These are phyloP conservation scores for Salvia miltiorrhiza DNA, from an alignment of 257 asterid species.

Conservation along the genomic window DNA sequence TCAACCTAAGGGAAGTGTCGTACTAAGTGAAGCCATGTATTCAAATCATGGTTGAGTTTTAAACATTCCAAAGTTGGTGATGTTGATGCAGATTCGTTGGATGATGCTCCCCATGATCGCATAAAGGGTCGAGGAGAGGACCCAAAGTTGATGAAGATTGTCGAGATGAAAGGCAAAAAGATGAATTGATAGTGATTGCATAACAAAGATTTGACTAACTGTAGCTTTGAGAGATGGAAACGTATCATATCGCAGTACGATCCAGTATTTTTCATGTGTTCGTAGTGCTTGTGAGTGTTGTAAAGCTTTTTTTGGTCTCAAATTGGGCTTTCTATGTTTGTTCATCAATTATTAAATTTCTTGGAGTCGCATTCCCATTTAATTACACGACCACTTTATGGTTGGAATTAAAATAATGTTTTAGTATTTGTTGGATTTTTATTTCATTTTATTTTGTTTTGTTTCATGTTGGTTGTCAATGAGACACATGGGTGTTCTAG, in stretches of 20 bases:
- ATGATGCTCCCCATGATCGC: conserved; percentile 42
- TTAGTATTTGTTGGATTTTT: too few relatives aligned
- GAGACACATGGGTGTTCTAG: too few relatives aligned
- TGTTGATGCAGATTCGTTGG: too few relatives aligned
- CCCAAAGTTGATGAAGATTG: conserved; percentile 44
- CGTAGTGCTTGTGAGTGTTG: conserved; percentile 10
- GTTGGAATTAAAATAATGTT: too few relatives aligned
- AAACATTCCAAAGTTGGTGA: too few relatives aligned
- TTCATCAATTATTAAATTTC: background rate
- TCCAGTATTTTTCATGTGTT: background rate
- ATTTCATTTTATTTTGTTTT: too few relatives aligned
- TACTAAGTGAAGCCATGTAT: too few relatives aligned
- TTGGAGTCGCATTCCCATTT: background rate
- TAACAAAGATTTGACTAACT: conserved; percentile 36
- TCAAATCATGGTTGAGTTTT: too few relatives aligned
- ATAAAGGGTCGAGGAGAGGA: conserved; percentile 43
- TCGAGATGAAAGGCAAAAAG: conserved; percentile 35
- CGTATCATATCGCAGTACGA: conserved; percentile 26
- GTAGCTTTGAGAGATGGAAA: conserved; percentile 23
- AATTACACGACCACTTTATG: too few relatives aligned
- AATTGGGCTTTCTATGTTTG: background rate
- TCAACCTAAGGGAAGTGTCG: too few relatives aligned
- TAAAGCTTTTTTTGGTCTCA: conserved; percentile 8
- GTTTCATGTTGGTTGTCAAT: too few relatives aligned
- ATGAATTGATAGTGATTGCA: conserved; percentile 48